Percentiles rank a stretch among this genome's conserved stretches.
These are phyloP conservation scores for Penicillium roqueforti DNA, from an alignment of 495 filamentous ascomycete genomes.

Conservation along the genomic window DNA sequence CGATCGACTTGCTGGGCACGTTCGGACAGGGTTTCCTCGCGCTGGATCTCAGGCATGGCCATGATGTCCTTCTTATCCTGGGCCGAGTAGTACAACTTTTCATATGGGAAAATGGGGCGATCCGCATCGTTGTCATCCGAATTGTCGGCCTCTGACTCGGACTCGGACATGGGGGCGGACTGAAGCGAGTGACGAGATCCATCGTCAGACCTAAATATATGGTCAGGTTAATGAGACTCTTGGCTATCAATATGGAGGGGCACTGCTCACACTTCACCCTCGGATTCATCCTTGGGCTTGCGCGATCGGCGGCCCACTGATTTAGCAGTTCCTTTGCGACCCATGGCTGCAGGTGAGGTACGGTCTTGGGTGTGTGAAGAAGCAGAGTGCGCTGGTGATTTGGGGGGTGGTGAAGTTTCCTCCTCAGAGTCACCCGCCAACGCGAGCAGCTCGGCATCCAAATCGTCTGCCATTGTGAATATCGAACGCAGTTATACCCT, in stretches of 20 bases:
- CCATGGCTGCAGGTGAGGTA: conserved; percentile 34
- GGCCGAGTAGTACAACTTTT: conserved; percentile 76
- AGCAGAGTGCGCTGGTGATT: conserved; percentile 35
- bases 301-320: conserved; percentile 35
- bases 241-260: conserved; percentile 1
- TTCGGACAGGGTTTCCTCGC: conserved; percentile 84
- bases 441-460: conserved; percentile 85
- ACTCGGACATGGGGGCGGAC: conserved; percentile 84
- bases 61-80: conserved; percentile 80
- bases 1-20: conserved; percentile 78
- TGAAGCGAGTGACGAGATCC: conserved; percentile 72
- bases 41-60: conserved; percentile 82
- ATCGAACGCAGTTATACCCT: background rate
- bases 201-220: conserved; percentile 49
- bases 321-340: conserved; percentile 48
- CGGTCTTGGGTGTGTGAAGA: conserved; percentile 35
- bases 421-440: conserved; percentile 70
- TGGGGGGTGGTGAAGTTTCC: conserved; percentile 42
- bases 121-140: conserved; percentile 51
- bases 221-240: conserved; percentile 10
- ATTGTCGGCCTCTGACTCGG: conserved; percentile 54
- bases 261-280: conserved; percentile 78
- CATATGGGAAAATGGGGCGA: conserved; percentile 72
- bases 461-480: conserved; percentile 56
- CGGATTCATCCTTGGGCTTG: conserved; percentile 58